Evolutionary conservation across 2,329 filamentous ascomycete genomes (phyloP).

Genomic region (Clarireedia monteithiana): DNA sequence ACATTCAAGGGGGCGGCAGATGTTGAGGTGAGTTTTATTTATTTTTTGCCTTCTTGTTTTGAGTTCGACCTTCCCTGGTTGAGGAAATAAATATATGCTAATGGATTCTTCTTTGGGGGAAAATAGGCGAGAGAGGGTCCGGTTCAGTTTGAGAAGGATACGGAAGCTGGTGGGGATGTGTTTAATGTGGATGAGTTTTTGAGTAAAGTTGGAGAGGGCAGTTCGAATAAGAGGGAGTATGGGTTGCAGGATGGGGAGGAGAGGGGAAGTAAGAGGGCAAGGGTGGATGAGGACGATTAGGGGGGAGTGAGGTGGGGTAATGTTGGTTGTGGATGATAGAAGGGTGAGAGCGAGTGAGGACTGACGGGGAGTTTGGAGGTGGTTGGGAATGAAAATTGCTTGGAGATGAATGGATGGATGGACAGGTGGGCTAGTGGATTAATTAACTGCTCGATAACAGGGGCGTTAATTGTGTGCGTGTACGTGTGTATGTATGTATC

Average conservation of each 20-base stretch:
- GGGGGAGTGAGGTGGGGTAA: slow-evolving; percentile 1
- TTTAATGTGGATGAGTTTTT: slow-evolving; percentile 96
- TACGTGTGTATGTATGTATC: background rate
- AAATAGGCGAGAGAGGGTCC: slow-evolving; percentile 71
- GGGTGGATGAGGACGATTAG: slow-evolving; percentile 63
- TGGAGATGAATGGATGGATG: no score
- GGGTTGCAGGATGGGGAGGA: slow-evolving; percentile 62
- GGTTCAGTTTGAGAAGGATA: slow-evolving; percentile 93
- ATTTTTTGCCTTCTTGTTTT: background rate
- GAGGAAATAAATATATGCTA: slow-evolving; percentile 7
- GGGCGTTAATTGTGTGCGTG: background rate
- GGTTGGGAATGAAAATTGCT: no score
- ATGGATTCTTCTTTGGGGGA: slow-evolving; percentile 11
- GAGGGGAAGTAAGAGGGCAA: slow-evolving; percentile 59
- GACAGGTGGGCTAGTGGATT: no score
- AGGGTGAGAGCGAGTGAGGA: background rate
- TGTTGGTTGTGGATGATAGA: background rate
- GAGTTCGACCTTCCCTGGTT: background rate
- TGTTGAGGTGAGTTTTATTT: slow-evolving; percentile 56
- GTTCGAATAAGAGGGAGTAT: slow-evolving; percentile 63
- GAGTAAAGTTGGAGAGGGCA: slow-evolving; percentile 57
- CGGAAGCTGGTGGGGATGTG: slow-evolving; percentile 49
- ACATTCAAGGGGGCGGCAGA: slow-evolving; percentile 85
- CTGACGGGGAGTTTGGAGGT: background rate
- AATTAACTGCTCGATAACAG: no score